Percentiles rank a stretch among this genome's conserved stretches.
phyloP scores from a whole-genome alignment of 2,329 filamentous ascomycete genomes.

The Neofusicoccum umdonicola region DNA sequence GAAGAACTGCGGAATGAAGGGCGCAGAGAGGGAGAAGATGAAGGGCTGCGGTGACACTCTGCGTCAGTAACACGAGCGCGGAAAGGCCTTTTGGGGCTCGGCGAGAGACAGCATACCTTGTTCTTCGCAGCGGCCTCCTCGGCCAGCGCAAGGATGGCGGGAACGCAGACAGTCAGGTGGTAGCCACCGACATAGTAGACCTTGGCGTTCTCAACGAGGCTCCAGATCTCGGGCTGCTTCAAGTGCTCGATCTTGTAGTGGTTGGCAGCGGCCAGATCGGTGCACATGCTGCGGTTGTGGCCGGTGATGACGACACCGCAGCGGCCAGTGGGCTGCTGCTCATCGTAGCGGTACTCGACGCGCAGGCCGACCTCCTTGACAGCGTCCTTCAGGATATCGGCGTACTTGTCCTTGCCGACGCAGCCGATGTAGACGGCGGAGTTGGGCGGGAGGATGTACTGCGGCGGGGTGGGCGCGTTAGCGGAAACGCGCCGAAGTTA shows the following conservation, averaged over 20 bases:
- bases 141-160: conserved; percentile 83
- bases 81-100: conserved; percentile 51
- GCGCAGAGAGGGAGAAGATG: conserved; percentile 86
- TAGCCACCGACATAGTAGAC: conserved; percentile 93
- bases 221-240: conserved; percentile 88
- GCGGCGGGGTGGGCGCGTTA: conserved; percentile 29
- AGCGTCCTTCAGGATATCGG: conserved; percentile 80
- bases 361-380: conserved; percentile 84
- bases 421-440: conserved; percentile 92
- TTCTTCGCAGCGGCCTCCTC: conserved; percentile 85
- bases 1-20: conserved; percentile 97
- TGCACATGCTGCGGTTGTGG: conserved; percentile 91
- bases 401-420: conserved; percentile 94
- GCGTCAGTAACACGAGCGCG: not conserved
- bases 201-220: conserved; percentile 81
- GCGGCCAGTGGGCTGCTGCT: conserved; percentile 79
- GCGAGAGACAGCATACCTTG: conserved; percentile 56
- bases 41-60: conserved; percentile 54
- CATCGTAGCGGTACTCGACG: conserved; percentile 92
- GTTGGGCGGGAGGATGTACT: conserved; percentile 88
- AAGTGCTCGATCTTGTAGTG: conserved; percentile 94
- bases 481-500: not conserved
- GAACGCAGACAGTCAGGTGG: conserved; percentile 94
- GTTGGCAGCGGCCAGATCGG: conserved; percentile 93
- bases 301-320: conserved; percentile 97